Evolutionary conservation across 805 yeast species (phyloP).

Genomic region (Zygosaccharomyces bisporus): DNA sequence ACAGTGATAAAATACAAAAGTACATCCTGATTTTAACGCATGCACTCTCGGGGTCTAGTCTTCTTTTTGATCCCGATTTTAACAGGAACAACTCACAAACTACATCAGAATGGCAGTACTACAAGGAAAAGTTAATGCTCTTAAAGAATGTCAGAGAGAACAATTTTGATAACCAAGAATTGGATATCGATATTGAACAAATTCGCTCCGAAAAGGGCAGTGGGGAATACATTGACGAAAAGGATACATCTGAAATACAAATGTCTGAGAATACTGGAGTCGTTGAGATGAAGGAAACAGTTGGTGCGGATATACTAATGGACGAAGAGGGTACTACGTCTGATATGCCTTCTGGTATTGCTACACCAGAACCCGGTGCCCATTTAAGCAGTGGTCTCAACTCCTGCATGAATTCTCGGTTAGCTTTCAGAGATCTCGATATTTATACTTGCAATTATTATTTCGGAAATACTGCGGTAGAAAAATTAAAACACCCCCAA

Average conservation of each 20-base stretch:
- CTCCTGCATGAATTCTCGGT: slow-evolving; percentile 50
- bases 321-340: slow-evolving; percentile 45
- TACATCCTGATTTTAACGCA: slow-evolving; percentile 56
- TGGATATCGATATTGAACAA: slow-evolving; percentile 39
- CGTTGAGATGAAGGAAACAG: slow-evolving; percentile 24
- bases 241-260: slow-evolving; percentile 21
- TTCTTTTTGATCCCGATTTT: slow-evolving; percentile 69
- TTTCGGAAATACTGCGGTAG: slow-evolving; percentile 54
- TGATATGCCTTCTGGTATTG: slow-evolving; percentile 38
- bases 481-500: slow-evolving; percentile 40
- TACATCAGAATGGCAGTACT: slow-evolving; percentile 14
- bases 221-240: slow-evolving; percentile 26
- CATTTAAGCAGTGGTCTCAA: slow-evolving; percentile 26
- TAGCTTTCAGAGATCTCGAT: slow-evolving; percentile 56
- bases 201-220: slow-evolving; percentile 31
- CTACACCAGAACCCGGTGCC: slow-evolving; percentile 38
- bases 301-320: slow-evolving; percentile 27
- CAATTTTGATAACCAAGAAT: slow-evolving; percentile 35
- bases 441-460: slow-evolving; percentile 61
- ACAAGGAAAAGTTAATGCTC: slow-evolving; percentile 29
- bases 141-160: slow-evolving; percentile 38
- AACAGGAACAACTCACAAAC: slow-evolving; percentile 33
- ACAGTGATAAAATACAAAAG: slow-evolving; percentile 51
- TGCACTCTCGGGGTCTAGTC: slow-evolving; percentile 64
- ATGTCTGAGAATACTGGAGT: slow-evolving; percentile 27